Conservation (phyloP, 176 grass and related monocot species). For the Areca catechu region DNA sequence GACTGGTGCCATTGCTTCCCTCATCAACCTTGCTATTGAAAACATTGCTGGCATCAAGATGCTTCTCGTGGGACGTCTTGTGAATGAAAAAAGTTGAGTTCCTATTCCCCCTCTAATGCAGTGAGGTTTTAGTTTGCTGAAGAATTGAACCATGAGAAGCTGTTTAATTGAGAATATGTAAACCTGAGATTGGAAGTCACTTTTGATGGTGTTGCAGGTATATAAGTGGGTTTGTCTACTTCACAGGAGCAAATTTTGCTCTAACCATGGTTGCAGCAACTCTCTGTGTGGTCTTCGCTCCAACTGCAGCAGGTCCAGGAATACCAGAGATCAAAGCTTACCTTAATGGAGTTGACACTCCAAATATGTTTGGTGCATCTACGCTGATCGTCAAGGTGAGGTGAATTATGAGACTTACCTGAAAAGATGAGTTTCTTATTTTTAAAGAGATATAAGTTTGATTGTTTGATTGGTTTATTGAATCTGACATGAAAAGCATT, state of each 20-base stretch:
- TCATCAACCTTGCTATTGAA: slow-evolving; percentile 92
- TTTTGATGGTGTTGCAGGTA: slow-evolving; percentile 26
- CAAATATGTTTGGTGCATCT: slow-evolving; percentile 72
- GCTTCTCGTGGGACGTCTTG: slow-evolving; percentile 54
- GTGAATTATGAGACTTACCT: not conserved
- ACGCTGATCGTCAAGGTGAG: slow-evolving; percentile 74
- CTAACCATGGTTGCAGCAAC: slow-evolving; percentile 55
- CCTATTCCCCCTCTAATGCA: not conserved
- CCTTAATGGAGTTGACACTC: slow-evolving; percentile 94
- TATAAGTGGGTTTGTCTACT: slow-evolving; percentile 66
- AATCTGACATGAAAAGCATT: too few species aligned
- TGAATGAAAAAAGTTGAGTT: slow-evolving; percentile 46
- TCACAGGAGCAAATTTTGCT: slow-evolving; percentile 55
- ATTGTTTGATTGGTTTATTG: too few species aligned
- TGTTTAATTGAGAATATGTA: not conserved
- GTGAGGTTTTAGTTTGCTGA: too few species aligned
- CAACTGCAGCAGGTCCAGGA: slow-evolving; percentile 85
- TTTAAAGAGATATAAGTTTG: not conserved
- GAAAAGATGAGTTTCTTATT: not conserved
- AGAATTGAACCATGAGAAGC: not conserved
- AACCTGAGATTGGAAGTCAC: not conserved
- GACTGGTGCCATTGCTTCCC: slow-evolving; percentile 74
- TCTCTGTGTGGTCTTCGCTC: slow-evolving; percentile 86
- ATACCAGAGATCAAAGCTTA: slow-evolving; percentile 99
- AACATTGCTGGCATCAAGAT: slow-evolving; percentile 93